Evolutionary conservation across 164 flowering plant genomes (phyloP).

Genomic region (Vitis rupestris): DNA sequence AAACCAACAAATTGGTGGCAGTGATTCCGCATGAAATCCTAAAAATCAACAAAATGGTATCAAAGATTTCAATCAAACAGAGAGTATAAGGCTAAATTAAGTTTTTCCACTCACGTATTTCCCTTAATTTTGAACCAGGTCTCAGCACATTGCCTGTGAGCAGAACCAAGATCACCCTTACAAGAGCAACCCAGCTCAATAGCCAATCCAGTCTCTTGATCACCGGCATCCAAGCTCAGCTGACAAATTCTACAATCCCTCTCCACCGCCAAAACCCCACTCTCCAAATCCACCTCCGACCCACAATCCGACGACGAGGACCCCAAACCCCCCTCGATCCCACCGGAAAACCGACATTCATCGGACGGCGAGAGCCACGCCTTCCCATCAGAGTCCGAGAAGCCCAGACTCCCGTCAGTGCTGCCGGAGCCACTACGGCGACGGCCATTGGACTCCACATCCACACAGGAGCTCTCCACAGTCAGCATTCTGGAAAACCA

Average conservation of each 20-base stretch:
- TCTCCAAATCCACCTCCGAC: conserved; percentile 34
- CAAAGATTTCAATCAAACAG: background rate
- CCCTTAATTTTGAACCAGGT: conserved; percentile 52
- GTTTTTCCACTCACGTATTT: conserved; percentile 29
- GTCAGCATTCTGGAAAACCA: too few species aligned
- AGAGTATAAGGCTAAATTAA: background rate
- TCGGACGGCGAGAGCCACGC: background rate
- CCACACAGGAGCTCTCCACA: too few species aligned
- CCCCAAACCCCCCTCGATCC: conserved; percentile 6
- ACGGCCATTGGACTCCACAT: too few species aligned
- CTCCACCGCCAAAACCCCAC: conserved; percentile 23
- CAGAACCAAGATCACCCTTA: conserved; percentile 39
- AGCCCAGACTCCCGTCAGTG: too few species aligned
- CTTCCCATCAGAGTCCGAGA: background rate
- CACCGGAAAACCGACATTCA: conserved; percentile 7
- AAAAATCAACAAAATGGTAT: background rate
- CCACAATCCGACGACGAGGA: conserved; percentile 10
- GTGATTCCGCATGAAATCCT: background rate
- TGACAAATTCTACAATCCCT: conserved; percentile 45
- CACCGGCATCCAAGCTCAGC: conserved; percentile 21
- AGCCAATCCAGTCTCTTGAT: conserved; percentile 7
- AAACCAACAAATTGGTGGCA: too few species aligned
- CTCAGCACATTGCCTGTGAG: conserved; percentile 42
- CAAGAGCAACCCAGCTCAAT: conserved; percentile 38
- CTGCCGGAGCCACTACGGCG: too few species aligned